These are phyloP conservation scores for Pseudohyphozyma bogoriensis DNA, from an alignment of 768 basidiomycete genomes.

Conservation along the genomic window DNA sequence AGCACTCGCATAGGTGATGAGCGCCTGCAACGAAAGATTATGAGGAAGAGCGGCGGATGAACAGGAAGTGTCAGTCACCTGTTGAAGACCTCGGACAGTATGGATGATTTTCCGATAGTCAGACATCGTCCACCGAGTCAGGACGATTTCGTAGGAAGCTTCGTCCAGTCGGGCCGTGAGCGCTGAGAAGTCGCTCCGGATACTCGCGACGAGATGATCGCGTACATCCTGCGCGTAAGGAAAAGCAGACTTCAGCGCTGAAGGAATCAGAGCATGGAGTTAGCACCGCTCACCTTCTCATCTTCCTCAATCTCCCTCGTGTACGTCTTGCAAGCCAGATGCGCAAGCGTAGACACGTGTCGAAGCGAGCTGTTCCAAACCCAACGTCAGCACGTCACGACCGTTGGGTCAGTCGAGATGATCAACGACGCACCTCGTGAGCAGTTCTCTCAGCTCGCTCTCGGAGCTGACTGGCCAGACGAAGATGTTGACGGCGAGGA, in stretches of 20 bases:
- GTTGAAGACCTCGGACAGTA: constrained; percentile 21
- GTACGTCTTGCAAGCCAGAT: constrained; percentile 24
- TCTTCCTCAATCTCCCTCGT: constrained; percentile 13
- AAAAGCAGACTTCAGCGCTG: too few relatives aligned
- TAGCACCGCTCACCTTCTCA: constrained; percentile 4
- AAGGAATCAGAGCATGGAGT: too few relatives aligned
- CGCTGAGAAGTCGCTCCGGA: too few relatives aligned
- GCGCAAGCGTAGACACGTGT: constrained; percentile 23
- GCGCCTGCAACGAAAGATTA: constrained; percentile 1
- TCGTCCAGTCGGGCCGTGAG: constrained; percentile 9
- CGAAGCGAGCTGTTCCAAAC: constrained; percentile 5
- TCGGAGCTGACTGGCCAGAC: constrained; percentile 34
- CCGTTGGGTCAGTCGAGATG: background rate
- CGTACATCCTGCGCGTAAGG: too few relatives aligned
- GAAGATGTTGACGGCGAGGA: constrained; percentile 33
- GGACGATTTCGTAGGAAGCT: constrained; percentile 10
- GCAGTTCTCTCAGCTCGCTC: constrained; percentile 30
- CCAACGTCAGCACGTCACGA: background rate
- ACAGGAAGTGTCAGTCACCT: background rate
- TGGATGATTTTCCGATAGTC: constrained; percentile 15
- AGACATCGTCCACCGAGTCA: constrained; percentile 14
- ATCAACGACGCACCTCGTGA: constrained; percentile 15
- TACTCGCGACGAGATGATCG: too few relatives aligned
- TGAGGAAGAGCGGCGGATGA: background rate
- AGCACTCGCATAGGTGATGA: constrained; percentile 19